Base-by-base conservation (phyloP, 805 yeast species). In the Yamadazyma takamatsuzukensis region DNA sequence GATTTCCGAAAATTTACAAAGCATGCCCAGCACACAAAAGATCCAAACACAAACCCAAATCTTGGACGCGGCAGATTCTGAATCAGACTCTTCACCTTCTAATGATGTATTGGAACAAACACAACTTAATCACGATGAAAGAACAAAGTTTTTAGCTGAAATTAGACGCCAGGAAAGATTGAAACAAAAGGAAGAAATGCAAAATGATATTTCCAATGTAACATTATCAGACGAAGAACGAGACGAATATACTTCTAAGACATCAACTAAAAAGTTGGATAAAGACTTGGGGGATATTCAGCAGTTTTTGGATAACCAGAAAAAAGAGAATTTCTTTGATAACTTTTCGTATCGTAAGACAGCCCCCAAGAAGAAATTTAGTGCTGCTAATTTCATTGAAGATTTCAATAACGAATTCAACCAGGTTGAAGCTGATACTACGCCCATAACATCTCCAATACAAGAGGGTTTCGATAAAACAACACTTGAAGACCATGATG, bases 221-320 rank as follows among this genome's bases (percentile, higher is more conserved):
- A 43, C 70, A 1, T 45, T 64, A 16, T 59, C 68, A 2, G 70
- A 64, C 31, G 71, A 64, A 37, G 71, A 66, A 34, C 44, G 58
- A 14, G 71, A 63, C 25, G 43, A 60, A 26, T 44, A 42, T 2
- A 47, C 50, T 23, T 53, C 48, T 18, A 31, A 35, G 12, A 33
- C 41, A 8, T 46, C 61, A 5, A 37, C 33, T 9, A 56, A 56
- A 30, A 57, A 59, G 28, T 44, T 62, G 16, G 29, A 11, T 4
- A 47, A 53, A 18, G 52, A n/a, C n/a, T n/a, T n/a, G n/a, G n/a
- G n/a, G n/a, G n/a, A 58, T 30, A 53, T 51, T 8, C 64, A 65
- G 32, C 51, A 53, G 32, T 57, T 59, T 24, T 32, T 64, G 18
- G 61, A 59, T 30, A 45, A 53, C 5, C 59, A 61, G 40, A 66